These are phyloP conservation scores for Scedosporium boydii DNA, from an alignment of 2,329 filamentous ascomycete species.

Conservation along the genomic window DNA sequence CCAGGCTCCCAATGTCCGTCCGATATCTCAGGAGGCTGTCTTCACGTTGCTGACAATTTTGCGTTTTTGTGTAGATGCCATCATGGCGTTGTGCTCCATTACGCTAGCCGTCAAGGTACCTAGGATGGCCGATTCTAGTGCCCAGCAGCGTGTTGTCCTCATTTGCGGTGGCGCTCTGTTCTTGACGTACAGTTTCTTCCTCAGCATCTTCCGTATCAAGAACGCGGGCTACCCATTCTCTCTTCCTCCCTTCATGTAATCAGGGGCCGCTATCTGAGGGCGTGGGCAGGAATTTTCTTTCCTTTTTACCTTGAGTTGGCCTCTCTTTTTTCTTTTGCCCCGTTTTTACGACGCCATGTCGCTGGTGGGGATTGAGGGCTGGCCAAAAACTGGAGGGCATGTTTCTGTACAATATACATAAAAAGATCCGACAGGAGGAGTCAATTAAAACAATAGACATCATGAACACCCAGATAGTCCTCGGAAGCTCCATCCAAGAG, in stretches of 20 bases:
- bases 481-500: neutral
- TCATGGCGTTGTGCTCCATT: constrained; percentile 84
- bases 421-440: neutral
- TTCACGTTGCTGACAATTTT: neutral
- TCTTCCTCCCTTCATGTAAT: constrained; percentile 72
- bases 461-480: neutral
- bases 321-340: neutral
- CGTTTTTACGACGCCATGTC: neutral
- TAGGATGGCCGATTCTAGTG: constrained; percentile 66
- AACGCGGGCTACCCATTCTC: constrained; percentile 92
- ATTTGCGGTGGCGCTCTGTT: constrained; percentile 71
- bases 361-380: neutral
- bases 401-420: neutral
- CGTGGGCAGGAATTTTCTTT: neutral
- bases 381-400: neutral
- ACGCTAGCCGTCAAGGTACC: constrained; percentile 87
- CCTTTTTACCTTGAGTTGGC: neutral
- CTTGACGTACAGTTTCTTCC: constrained; percentile 82
- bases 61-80: constrained; percentile 43
- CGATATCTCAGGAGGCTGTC: neutral
- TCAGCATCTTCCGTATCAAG: constrained; percentile 91
- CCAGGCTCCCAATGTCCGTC: neutral
- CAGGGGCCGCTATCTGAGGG: neutral
- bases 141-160: constrained; percentile 73
- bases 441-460: neutral